Conservation (phyloP, 352 stramenopile species). For the Phytopythium helicoides region DNA sequence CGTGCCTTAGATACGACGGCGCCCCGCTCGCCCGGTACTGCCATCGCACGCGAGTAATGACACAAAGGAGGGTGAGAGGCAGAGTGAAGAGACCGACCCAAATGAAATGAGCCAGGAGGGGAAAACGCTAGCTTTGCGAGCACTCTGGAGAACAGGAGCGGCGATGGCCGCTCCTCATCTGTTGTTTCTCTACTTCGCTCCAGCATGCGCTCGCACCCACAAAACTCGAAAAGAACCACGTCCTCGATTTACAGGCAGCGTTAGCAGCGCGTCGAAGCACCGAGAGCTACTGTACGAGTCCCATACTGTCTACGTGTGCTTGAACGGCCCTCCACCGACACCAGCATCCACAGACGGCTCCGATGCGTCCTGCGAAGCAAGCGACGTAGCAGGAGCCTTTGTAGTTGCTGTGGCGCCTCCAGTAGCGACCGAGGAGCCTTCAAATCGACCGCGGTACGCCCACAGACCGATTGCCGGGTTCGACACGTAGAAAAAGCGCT, state of each 20-base stretch:
- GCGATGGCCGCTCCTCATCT: no score
- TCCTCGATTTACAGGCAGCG: no score
- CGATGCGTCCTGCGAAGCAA: constrained; percentile 39
- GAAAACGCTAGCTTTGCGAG: no score
- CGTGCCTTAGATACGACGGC: constrained; percentile 6
- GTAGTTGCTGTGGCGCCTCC: constrained; percentile 2
- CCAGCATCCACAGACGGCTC: constrained; percentile 65
- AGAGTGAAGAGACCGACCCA: neutral
- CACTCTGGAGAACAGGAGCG: no score
- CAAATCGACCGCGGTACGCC: constrained; percentile 87
- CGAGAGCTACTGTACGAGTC: no score
- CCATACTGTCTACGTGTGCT: constrained; percentile 20
- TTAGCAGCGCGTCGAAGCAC: no score
- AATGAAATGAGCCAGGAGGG: constrained; percentile 4
- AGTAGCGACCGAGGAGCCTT: constrained; percentile 35
- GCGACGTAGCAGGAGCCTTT: constrained; percentile 10
- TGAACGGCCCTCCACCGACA: constrained; percentile 78
- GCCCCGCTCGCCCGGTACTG: neutral
- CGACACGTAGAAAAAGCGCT: constrained; percentile 96
- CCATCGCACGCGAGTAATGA: no score
- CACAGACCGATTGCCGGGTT: constrained; percentile 96
- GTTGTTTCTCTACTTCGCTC: no score
- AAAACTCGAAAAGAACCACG: no score
- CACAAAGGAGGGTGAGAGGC: neutral
- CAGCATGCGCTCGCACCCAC: no score